phyloP scores from a whole-genome alignment of 2,329 filamentous ascomycete genomes.

The Monosporascus sp. region DNA sequence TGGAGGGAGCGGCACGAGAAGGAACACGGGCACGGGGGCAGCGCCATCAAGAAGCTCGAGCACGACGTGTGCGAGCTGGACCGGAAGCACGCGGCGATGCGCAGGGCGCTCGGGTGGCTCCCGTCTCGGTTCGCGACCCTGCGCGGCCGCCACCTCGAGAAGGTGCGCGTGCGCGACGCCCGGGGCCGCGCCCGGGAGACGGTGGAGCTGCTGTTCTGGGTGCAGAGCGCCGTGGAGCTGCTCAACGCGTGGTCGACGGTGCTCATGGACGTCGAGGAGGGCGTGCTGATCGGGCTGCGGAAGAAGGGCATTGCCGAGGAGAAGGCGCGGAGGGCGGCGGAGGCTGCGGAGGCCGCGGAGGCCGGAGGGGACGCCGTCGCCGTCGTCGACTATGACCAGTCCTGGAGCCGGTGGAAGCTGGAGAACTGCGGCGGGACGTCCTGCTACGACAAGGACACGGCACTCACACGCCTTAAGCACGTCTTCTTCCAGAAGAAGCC shows the following conservation, averaged over 20 bases:
- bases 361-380: neutral
- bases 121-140: neutral
- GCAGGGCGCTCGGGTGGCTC: neutral
- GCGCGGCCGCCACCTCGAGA: neutral
- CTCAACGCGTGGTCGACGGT: conserved; percentile 7
- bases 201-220: conserved; percentile 3
- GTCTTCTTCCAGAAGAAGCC: neutral
- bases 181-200: neutral
- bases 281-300: conserved; percentile 8
- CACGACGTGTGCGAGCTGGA: neutral
- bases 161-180: neutral
- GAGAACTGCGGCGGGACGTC: conserved; percentile 18
- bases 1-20: neutral
- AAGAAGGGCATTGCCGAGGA: conserved; percentile 1
- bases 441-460: conserved; percentile 8
- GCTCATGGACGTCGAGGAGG: conserved; percentile 10
- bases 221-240: conserved; percentile 3
- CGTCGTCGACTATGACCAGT: neutral
- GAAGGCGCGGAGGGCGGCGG: neutral
- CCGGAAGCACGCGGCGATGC: neutral
- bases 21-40: neutral
- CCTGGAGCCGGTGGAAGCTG: conserved; percentile 15
- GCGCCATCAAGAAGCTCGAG: neutral
- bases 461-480: neutral
- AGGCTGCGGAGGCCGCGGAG: neutral